Evolutionary conservation across 495 filamentous ascomycete genomes (phyloP), one percentile per base, ranked within the genome.

Genomic region (Penicilliopsis zonata): DNA sequence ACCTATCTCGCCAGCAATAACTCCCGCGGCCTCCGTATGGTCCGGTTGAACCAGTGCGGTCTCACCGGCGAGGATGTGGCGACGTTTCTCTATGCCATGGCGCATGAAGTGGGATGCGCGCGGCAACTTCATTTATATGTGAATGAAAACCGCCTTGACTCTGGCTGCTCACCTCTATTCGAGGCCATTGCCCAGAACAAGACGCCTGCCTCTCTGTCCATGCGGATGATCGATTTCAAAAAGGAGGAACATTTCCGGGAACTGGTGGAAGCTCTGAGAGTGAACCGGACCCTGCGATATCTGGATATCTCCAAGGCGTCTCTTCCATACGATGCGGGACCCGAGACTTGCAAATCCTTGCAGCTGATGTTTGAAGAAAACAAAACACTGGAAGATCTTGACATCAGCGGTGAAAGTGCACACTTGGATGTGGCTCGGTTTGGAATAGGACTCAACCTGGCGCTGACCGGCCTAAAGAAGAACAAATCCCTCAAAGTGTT

Each of bases 271-370:
- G 81, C 90, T 1, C 52, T 95, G 30, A 69, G 74, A 2, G 55
- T 62, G 14, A 93, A 94, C 40, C 78, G 62, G 15, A 77, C 82
- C 5, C 72, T 94, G 34, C 62, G 66, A 22, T 78, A 73, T 33
- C 60, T 98, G n/a, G 86, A 92, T 55, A 77, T 98, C 34, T 86
- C 83, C 6, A 85, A 87, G 37, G 82, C 80, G 12, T 84, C 86
- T 2, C 72, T 94, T 3, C 84, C 86, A 1, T 80, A 78, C 23
- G 79, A 87, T 34, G 76, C 81, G 1, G 72, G 76, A 22, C 65
- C 72, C 2, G 76, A 84, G 32, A 87, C 86, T 0, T 84, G 80
- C 38, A 65, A 73, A 26, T 65, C 76, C n/a, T 47, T 95, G 10
- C 72, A 80, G 41, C 37, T 67, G 25, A 72, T 95, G 57, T 83